Evolutionary conservation across 2,329 filamentous ascomycete genomes (phyloP).

Genomic region (Botryotinia calthae): DNA sequence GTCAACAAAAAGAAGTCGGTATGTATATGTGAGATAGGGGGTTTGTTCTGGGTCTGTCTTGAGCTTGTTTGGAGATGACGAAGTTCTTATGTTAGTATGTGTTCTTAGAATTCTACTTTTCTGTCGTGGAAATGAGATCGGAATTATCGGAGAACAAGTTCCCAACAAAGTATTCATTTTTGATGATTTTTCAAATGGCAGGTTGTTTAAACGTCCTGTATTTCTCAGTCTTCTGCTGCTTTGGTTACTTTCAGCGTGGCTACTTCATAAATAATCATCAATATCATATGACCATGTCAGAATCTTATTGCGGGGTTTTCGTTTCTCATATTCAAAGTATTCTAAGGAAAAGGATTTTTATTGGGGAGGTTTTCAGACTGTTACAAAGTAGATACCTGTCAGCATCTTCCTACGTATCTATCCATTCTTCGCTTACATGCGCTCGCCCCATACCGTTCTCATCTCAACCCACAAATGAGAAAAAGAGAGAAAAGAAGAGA

Average conservation of each 20-base stretch:
- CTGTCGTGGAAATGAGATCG: accelerated
- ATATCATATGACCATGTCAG: neutral
- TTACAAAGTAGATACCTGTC: neutral
- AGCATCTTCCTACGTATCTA: neutral
- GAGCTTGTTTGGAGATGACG: neutral
- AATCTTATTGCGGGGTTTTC: accelerated
- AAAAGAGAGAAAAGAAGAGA: neutral
- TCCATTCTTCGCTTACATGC: neutral
- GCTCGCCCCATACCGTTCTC: neutral
- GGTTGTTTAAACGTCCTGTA: too few species aligned
- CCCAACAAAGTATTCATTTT: neutral
- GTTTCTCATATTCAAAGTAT: neutral
- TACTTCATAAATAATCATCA: too few species aligned
- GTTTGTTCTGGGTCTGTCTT: neutral
- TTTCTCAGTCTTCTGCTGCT: neutral
- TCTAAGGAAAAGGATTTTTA: neutral
- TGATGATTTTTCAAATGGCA: neutral
- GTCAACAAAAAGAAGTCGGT: too few species aligned
- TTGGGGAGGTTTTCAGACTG: accelerated
- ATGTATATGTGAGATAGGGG: neutral
- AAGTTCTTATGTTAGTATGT: neutral
- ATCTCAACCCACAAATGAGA: neutral
- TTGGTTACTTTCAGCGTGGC: accelerated
- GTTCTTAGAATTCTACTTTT: too few species aligned
- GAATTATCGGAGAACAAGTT: neutral